A percentile compares a stretch with the other conserved stretches of the same genome.
These are phyloP conservation scores for Chondrostereum purpureum DNA, from an alignment of 1,284 basidiomycete genomes.

Conservation along the genomic window DNA sequence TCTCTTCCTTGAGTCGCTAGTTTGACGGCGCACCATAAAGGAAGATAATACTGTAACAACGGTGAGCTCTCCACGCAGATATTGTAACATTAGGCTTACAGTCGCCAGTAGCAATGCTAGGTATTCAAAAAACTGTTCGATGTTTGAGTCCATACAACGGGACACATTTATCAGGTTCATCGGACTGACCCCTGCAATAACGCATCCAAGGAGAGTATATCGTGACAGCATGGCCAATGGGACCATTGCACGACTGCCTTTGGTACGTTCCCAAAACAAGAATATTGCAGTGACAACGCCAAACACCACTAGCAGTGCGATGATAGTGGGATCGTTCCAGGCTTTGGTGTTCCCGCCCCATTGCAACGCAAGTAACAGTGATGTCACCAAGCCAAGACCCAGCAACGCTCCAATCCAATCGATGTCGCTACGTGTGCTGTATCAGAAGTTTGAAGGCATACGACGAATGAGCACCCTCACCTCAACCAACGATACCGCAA, in stretches of 20 bases:
- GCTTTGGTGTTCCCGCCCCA: conserved; percentile 36
- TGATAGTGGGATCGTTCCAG: conserved; percentile 28
- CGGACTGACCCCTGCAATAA: too few relatives aligned
- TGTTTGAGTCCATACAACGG: too few relatives aligned
- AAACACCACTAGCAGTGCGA: conserved; percentile 16
- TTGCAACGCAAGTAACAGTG: conserved; percentile 31
- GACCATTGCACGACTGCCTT: conserved; percentile 10
- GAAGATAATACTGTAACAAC: not conserved
- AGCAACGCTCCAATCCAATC: conserved; percentile 28
- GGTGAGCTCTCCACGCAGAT: not conserved
- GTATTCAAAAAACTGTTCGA: too few relatives aligned
- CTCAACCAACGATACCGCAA: not conserved
- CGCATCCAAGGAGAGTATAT: too few relatives aligned
- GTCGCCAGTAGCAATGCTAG: too few relatives aligned
- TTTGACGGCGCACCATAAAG: not conserved
- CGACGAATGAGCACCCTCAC: too few relatives aligned
- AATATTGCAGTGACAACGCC: conserved; percentile 7
- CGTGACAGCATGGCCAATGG: too few relatives aligned
- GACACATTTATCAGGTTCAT: too few relatives aligned
- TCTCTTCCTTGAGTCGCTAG: not conserved
- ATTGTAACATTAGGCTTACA: too few relatives aligned
- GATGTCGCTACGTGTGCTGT: conserved; percentile 12
- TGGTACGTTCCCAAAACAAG: conserved; percentile 4
- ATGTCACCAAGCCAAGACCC: conserved; percentile 23
- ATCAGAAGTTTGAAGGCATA: not conserved